A percentile compares a stretch with the other conserved stretches of the same genome.
These are phyloP conservation scores for Coelastrella sp. DNA, from an alignment of 139 green algal species.

Conservation along the genomic window DNA sequence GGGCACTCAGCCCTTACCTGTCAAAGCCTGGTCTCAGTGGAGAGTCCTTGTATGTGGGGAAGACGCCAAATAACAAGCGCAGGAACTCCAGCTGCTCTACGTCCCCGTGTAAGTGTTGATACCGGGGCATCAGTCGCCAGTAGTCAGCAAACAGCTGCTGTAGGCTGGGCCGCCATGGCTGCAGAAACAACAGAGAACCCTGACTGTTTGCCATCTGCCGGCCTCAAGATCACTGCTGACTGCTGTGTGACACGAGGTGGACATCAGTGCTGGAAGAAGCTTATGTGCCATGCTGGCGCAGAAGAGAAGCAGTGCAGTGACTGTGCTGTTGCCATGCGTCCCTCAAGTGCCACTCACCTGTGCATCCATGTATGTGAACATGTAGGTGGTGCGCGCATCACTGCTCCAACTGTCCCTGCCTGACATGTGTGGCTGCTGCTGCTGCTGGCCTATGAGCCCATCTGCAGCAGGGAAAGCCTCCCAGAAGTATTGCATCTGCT, in stretches of 20 bases:
- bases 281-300: not conserved
- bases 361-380: conserved; percentile 94
- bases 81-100: conserved; percentile 82
- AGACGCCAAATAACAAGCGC: conserved; percentile 95
- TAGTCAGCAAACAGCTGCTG: conserved; percentile 92
- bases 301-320: too few relatives aligned
- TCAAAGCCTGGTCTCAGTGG: conserved; percentile 87
- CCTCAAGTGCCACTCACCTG: conserved; percentile 1
- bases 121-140: conserved; percentile 92
- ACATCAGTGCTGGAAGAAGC: not conserved
- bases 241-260: too few relatives aligned
- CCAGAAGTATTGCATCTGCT: conserved; percentile 88
- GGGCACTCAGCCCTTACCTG: conserved; percentile 55
- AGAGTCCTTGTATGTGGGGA: conserved; percentile 92
- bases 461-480: conserved; percentile 87
- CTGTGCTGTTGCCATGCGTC: not conserved
- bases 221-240: too few relatives aligned
- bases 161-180: conserved; percentile 76
- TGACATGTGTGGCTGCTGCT: not conserved
- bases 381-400: conserved; percentile 94
- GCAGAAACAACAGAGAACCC: not conserved
- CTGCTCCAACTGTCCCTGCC: conserved; percentile 41
- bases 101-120: conserved; percentile 57
- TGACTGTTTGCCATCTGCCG: too few relatives aligned
- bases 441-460: conserved; percentile 23